Evolutionary conservation across 495 filamentous ascomycete genomes (phyloP).

Genomic region (Cercophora samala): DNA sequence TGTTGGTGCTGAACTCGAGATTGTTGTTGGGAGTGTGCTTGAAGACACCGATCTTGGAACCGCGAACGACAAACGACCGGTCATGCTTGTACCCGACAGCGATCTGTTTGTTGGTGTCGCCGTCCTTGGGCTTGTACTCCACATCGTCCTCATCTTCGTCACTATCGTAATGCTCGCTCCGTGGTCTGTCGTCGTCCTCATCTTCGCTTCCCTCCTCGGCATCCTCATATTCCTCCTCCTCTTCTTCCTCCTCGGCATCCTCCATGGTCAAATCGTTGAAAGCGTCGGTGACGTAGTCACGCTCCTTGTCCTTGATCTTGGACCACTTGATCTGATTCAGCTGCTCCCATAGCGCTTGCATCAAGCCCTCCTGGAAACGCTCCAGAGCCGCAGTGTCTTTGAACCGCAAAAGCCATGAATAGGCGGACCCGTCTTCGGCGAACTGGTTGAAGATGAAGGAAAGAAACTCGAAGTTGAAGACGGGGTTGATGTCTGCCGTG

Average conservation of each 20-base stretch:
- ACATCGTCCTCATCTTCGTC: conserved; percentile 91
- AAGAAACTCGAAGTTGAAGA: conserved; percentile 97
- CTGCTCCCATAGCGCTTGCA: conserved; percentile 96
- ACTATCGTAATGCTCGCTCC: conserved; percentile 69
- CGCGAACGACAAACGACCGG: conserved; percentile 92
- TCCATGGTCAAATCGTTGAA: conserved; percentile 96
- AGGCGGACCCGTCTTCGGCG: conserved; percentile 78
- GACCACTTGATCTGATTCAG: conserved; percentile 91
- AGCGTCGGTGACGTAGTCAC: conserved; percentile 90
- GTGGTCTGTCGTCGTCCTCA: conserved; percentile 58
- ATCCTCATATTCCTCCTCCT: conserved; percentile 60
- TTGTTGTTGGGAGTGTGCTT: conserved; percentile 92
- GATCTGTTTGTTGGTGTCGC: conserved; percentile 87
- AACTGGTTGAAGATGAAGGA: conserved; percentile 99
- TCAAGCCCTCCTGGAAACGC: conserved; percentile 87
- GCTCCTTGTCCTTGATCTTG: conserved; percentile 86
- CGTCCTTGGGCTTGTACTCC: conserved; percentile 65
- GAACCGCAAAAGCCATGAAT: conserved; percentile 94
- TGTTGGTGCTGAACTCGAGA: conserved; percentile 94
- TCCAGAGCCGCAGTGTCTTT: conserved; percentile 75
- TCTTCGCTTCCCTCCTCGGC: conserved; percentile 59
- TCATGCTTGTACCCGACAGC: conserved; percentile 99
- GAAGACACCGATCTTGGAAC: conserved; percentile 97
- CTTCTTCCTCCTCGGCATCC: conserved; percentile 60
- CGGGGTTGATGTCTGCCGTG: conserved; percentile 87